phyloP scores from a whole-genome alignment of 164 flowering plant species.

The Sedum album region DNA sequence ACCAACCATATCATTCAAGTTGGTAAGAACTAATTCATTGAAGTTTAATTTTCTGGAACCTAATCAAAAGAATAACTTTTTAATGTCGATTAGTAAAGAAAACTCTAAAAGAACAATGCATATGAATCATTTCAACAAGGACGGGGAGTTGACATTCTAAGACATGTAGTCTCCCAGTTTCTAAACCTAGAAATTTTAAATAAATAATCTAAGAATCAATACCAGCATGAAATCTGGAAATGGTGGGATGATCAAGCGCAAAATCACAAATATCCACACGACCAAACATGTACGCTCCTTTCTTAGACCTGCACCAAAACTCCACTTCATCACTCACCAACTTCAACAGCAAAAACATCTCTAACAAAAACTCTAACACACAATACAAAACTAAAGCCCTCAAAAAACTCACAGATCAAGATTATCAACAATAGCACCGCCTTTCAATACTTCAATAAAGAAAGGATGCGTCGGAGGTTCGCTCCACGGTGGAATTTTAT shows the following conservation, averaged over 20 bases:
- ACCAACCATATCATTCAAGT: background rate
- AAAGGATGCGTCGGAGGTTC: constrained; percentile 56
- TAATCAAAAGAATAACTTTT: too few species aligned
- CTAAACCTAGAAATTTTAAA: background rate
- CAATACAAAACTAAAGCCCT: background rate
- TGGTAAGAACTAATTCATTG: background rate
- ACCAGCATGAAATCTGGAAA: constrained; percentile 98
- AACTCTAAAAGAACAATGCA: too few species aligned
- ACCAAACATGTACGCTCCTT: constrained; percentile 98
- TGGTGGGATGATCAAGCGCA: constrained; percentile 84
- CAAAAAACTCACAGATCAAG: constrained; percentile 47
- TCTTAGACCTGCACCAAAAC: constrained; percentile 39
- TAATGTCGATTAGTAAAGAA: too few species aligned
- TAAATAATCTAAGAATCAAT: constrained; percentile 1
- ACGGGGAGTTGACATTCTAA: too few species aligned
- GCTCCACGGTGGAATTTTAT: constrained; percentile 83
- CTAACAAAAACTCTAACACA: background rate
- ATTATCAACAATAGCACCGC: constrained; percentile 65
- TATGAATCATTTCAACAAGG: too few species aligned
- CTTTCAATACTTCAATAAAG: constrained; percentile 74
- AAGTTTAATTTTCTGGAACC: too few species aligned
- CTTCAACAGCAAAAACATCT: background rate
- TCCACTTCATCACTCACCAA: background rate
- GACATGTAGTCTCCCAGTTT: background rate
- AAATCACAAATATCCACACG: constrained; percentile 87